Evolutionary conservation across 2,329 filamentous ascomycete genomes (phyloP), one percentile per base, ranked within the genome.

Genomic region (Apiospora pterosperma): DNA sequence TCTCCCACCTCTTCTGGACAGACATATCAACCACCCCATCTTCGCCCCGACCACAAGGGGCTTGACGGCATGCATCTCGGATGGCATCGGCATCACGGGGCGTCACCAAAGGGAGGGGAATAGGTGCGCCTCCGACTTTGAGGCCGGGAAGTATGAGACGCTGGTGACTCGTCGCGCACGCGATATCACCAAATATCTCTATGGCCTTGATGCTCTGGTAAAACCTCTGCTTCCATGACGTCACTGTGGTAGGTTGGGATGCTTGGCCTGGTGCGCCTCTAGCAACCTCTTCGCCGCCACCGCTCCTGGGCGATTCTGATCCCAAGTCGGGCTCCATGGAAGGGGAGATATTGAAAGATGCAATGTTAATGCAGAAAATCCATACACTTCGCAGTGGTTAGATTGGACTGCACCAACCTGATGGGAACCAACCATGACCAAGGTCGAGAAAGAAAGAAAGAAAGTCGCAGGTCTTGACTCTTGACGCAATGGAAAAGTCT

Each of bases 1-100:
- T 67, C 64, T 82, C 76, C 76, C 76, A 80, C 0, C 76, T 79
- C 41, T 77, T 78, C 7, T 78, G 73, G 12, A 80, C 75, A 2
- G 70, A 70, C 1, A 69, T 71, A 66, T 80, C 79, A 12, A 81
- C 75, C 0, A 79, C 59, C 0, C 77, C 79, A 59, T 78, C 64
- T 1, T 73, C 72, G 0, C 76, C 77, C 61, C 74, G 76, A 12
- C 77, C 76, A 65, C 77, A 80, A 1, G 79, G 76, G 5, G 75
- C 74, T 55, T 74, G 69, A 42, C 65, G 67, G 21, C 68, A 73
- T 28, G 61, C 65, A 21, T 61, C 62, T 39, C 69, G 72, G 55
- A 76, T 73, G 0, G 44, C 52, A 23, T 70, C 66, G 0, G 73
- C 74, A 60, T 76, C 72, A 6, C 44, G 44, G 6, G 65, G 66